Percentiles rank a stretch among this genome's conserved stretches.
Conservation (phyloP, 148 eudicot species). For the Heliamphora exappendiculata region DNA sequence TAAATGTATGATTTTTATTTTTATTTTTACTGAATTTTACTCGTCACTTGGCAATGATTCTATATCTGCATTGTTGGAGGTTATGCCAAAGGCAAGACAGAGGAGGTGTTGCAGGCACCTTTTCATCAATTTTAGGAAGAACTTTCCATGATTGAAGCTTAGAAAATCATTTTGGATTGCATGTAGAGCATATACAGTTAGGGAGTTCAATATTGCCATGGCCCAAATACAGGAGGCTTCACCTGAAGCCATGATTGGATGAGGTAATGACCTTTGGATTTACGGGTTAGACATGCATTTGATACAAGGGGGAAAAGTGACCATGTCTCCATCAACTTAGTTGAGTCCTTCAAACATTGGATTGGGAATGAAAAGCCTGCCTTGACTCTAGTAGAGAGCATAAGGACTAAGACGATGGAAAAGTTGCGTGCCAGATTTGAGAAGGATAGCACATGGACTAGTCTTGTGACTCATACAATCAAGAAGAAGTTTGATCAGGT, state of each 20-base stretch:
- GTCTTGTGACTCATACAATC: not conserved
- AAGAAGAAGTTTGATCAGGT: not conserved
- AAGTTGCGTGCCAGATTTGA: not conserved
- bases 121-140: too few relatives aligned
- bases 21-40: too few relatives aligned
- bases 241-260: not conserved
- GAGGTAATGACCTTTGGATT: not conserved
- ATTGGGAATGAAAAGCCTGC: not conserved
- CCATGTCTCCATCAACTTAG: not conserved
- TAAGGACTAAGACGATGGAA: not conserved
- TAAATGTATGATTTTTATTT: too few relatives aligned
- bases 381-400: not conserved
- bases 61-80: too few relatives aligned
- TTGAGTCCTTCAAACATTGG: not conserved
- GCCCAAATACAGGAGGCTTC: too few relatives aligned
- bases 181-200: too few relatives aligned
- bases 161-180: too few relatives aligned
- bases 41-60: too few relatives aligned
- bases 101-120: too few relatives aligned
- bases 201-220: too few relatives aligned
- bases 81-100: too few relatives aligned
- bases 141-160: too few relatives aligned
- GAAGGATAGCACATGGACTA: not conserved
- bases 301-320: not conserved
- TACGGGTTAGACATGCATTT: not conserved